These are phyloP conservation scores for Allomyces macrogynus DNA, from an alignment of 192 early-diverging fungal genomes.

Conservation along the genomic window DNA sequence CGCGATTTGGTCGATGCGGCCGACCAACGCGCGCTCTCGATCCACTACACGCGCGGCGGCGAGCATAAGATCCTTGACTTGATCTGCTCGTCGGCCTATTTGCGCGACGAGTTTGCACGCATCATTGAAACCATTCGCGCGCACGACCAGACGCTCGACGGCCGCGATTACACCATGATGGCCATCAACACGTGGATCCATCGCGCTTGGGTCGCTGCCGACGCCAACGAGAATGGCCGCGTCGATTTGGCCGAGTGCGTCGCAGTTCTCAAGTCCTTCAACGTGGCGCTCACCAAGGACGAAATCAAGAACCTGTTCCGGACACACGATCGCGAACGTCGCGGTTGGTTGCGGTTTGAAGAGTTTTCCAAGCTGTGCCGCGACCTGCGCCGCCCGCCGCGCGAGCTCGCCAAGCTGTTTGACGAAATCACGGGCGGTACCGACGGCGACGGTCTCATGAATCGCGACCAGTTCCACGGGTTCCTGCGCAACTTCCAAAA, in stretches of 20 bases:
- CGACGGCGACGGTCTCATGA: conserved; percentile 12
- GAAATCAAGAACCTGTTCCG: no score
- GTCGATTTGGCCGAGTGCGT: not conserved
- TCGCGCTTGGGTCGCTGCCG: not conserved
- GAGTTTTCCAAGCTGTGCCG: not conserved
- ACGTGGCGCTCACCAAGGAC: not conserved
- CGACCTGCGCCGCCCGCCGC: not conserved
- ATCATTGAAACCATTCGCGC: not conserved
- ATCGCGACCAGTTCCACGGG: conserved; percentile 25
- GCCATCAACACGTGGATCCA: not conserved
- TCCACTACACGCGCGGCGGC: not conserved
- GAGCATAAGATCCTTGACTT: not conserved
- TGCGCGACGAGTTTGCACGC: not conserved
- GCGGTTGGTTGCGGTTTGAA: no score
- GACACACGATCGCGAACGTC: no score
- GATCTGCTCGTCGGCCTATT: not conserved
- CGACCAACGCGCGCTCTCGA: not conserved
- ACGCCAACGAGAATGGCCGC: not conserved
- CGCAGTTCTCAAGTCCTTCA: not conserved
- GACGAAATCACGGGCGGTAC: not conserved
- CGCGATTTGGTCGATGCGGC: not conserved
- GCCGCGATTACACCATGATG: not conserved
- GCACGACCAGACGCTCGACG: not conserved
- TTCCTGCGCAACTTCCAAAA: conserved; percentile 39
- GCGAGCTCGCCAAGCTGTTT: not conserved